Percentiles rank a stretch among this genome's conserved stretches.
These are phyloP conservation scores for Chloris gayana DNA, from an alignment of 176 grass and related monocot genomes.

Conservation along the genomic window DNA sequence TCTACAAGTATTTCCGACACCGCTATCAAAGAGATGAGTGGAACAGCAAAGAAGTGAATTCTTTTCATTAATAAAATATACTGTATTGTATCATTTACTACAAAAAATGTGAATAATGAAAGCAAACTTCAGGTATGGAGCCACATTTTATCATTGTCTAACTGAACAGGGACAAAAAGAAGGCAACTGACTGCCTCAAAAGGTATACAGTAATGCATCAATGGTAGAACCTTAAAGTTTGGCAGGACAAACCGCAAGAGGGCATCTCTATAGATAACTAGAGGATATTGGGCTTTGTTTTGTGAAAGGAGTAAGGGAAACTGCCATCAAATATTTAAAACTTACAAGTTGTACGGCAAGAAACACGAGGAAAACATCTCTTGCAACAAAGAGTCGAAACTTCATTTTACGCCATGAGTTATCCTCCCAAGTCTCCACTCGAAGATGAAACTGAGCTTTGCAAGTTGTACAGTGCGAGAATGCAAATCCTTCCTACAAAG, in stretches of 20 bases:
- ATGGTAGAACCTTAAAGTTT: neutral
- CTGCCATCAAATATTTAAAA: slow-evolving; percentile 12
- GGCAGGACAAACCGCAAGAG: neutral
- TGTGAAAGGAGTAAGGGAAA: neutral
- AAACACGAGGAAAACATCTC: slow-evolving; percentile 95
- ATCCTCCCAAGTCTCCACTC: slow-evolving; percentile 83
- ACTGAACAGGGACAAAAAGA: neutral
- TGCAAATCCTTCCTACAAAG: slow-evolving; percentile 84
- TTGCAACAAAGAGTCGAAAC: slow-evolving; percentile 84
- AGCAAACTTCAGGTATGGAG: neutral
- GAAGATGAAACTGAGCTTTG: slow-evolving; percentile 95
- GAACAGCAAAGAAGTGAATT: slow-evolving; percentile 3
- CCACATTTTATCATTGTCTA: slow-evolving; percentile 7
- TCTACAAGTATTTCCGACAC: slow-evolving; percentile 1
- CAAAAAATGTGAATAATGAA: neutral
- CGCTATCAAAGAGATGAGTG: slow-evolving; percentile 3
- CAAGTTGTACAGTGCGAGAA: slow-evolving; percentile 99
- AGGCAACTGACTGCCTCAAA: neutral
- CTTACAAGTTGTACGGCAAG: slow-evolving; percentile 92
- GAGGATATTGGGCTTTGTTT: slow-evolving; percentile 4
- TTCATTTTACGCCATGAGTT: slow-evolving; percentile 99
- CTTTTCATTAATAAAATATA: neutral
- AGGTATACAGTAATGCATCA: neutral
- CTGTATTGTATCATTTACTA: neutral
- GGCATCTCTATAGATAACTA: neutral